phyloP scores from a whole-genome alignment of 2,329 filamentous ascomycete genomes.

The Onygenales sp. region DNA sequence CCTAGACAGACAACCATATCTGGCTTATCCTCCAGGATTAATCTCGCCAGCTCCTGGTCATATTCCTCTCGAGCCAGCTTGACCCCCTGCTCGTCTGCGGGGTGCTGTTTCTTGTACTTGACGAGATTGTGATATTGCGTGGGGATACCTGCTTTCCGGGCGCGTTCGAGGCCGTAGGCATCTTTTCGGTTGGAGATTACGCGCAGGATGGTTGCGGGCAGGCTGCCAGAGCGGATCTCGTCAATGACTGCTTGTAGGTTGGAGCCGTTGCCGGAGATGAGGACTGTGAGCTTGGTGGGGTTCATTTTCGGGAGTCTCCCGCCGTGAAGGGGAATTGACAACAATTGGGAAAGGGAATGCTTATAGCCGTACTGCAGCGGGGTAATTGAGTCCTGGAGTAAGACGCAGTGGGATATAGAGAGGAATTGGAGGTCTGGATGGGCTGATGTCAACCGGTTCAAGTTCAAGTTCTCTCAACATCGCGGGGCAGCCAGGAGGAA shows the following conservation, averaged over 20 bases:
- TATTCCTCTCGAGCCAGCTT: slow-evolving; percentile 54
- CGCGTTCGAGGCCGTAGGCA: slow-evolving; percentile 56
- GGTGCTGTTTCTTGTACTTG: slow-evolving; percentile 61
- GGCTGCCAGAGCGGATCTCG: slow-evolving; percentile 39
- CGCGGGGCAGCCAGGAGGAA: background rate
- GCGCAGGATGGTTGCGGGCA: slow-evolving; percentile 48
- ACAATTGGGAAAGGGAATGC: background rate
- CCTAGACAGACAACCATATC: slow-evolving; percentile 73
- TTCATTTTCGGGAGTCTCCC: background rate
- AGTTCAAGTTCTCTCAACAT: background rate
- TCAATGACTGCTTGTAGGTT: slow-evolving; percentile 73
- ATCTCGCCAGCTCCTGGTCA: slow-evolving; percentile 62
- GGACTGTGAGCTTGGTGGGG: slow-evolving; percentile 50
- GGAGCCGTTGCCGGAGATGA: slow-evolving; percentile 64
- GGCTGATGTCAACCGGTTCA: background rate
- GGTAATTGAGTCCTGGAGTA: background rate
- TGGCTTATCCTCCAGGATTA: slow-evolving; percentile 56
- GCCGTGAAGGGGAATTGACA: background rate
- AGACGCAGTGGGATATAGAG: background rate
- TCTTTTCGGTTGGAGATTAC: slow-evolving; percentile 58
- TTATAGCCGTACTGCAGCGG: background rate
- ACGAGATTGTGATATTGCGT: slow-evolving; percentile 76
- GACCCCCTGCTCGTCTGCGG: slow-evolving; percentile 42
- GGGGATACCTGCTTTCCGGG: slow-evolving; percentile 53
- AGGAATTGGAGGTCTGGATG: background rate